Conservation (phyloP, 2,329 filamentous ascomycete genomes). For the Ophiosphaerella narmari region DNA sequence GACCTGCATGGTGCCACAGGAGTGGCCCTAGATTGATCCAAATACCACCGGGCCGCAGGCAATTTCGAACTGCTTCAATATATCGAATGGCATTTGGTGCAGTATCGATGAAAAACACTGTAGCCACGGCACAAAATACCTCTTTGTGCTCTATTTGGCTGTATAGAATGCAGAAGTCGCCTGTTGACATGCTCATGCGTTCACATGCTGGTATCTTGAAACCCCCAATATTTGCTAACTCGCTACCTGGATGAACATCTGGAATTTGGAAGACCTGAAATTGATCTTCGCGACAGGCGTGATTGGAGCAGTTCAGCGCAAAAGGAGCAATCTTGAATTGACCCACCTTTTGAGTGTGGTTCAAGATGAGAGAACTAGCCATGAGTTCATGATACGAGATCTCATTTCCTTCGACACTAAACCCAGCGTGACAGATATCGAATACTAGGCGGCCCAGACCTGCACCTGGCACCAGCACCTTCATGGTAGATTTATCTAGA, state of each 20-base stretch:
- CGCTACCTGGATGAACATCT: constrained; percentile 63
- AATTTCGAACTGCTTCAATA: constrained; percentile 79
- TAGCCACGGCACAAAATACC: constrained; percentile 79
- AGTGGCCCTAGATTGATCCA: constrained; percentile 91
- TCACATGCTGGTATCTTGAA: constrained; percentile 53
- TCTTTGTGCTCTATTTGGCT: constrained; percentile 63
- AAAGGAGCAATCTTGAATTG: constrained; percentile 83
- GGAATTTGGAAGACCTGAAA: constrained; percentile 75
- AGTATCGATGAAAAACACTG: constrained; percentile 96
- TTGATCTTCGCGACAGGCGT: constrained; percentile 73
- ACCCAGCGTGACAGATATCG: constrained; percentile 77
- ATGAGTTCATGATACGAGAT: constrained; percentile 97
- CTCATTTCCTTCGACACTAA: constrained; percentile 81
- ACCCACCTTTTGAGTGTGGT: constrained; percentile 63
- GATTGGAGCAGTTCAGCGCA: constrained; percentile 86
- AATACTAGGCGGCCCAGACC: constrained; percentile 88
- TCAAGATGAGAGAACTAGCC: constrained; percentile 77
- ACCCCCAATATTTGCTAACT: constrained; percentile 31
- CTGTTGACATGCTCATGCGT: constrained; percentile 88
- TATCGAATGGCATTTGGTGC: constrained; percentile 92
- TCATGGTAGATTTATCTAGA: constrained; percentile 51
- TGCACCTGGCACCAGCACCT: constrained; percentile 84
- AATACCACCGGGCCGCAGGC: constrained; percentile 75
- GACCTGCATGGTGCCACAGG: constrained; percentile 92
- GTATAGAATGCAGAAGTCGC: constrained; percentile 91